Percentiles rank a stretch among this genome's conserved stretches.
phyloP scores from a whole-genome alignment of 2,329 filamentous ascomycete genomes.

The Fusarium nodosum region DNA sequence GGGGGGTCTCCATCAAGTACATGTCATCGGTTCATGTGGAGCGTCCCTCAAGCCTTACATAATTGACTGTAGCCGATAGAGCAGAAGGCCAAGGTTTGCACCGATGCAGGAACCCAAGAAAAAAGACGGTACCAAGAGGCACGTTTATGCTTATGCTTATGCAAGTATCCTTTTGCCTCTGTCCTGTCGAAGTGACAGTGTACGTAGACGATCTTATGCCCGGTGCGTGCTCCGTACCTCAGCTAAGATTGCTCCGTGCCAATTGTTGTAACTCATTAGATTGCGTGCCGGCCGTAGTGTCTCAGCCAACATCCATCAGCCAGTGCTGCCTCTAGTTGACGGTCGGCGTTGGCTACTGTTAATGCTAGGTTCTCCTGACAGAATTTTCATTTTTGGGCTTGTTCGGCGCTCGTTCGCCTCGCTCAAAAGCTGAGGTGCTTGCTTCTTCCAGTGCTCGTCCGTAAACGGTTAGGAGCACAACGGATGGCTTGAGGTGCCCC shows the following conservation, averaged over 20 bases:
- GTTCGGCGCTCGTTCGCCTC: constrained; percentile 45
- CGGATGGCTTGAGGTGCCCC: constrained; percentile 28
- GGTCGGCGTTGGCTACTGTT: constrained; percentile 30
- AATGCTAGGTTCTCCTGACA: constrained; percentile 51
- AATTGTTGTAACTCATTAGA: constrained; percentile 21
- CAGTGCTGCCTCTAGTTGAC: constrained; percentile 45
- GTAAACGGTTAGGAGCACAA: constrained; percentile 43
- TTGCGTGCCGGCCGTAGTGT: constrained; percentile 36
- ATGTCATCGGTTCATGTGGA: constrained; percentile 20
- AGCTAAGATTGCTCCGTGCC: constrained; percentile 20
- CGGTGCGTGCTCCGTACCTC: constrained; percentile 9
- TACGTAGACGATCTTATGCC: constrained; percentile 30
- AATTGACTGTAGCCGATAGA: constrained; percentile 25
- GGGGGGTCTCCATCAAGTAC: constrained; percentile 27
- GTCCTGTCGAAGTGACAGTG: constrained; percentile 17
- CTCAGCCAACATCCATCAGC: constrained; percentile 37
- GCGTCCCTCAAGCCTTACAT: constrained; percentile 33
- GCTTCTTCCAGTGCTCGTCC: constrained; percentile 40
- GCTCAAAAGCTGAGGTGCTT: constrained; percentile 39
- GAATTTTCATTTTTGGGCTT: constrained; percentile 49
- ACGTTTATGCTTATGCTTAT: constrained; percentile 13
- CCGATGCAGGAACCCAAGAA: constrained; percentile 40
- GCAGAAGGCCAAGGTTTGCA: constrained; percentile 40
- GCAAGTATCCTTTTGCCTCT: constrained; percentile 33
- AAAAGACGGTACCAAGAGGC: constrained; percentile 19